Evolutionary conservation across 441 rosid species (phyloP).

Genomic region (Arabidopsis lyrata): DNA sequence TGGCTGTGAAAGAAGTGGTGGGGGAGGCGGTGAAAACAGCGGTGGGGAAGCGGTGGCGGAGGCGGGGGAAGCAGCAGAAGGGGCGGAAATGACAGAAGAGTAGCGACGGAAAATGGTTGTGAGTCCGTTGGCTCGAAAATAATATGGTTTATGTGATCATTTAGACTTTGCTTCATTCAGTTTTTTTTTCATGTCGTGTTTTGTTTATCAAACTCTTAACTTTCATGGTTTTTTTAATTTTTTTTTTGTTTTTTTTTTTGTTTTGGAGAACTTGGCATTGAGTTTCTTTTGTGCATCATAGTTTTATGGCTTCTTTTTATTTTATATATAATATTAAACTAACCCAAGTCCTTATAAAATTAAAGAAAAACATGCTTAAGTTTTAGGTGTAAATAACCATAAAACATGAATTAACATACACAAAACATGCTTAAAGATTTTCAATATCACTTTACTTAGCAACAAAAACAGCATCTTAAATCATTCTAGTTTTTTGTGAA

Average conservation of each 20-base stretch:
- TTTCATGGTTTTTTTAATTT: neutral
- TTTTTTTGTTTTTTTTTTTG: neutral
- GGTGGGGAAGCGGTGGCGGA: neutral
- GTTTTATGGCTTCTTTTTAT: neutral
- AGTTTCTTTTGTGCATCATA: neutral
- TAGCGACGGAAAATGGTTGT: neutral
- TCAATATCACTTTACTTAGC: neutral
- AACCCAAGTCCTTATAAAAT: neutral
- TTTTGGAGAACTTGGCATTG: neutral
- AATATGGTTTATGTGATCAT: neutral
- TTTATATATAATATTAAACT: neutral
- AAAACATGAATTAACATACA: neutral
- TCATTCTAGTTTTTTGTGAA: neutral
- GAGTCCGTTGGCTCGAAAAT: neutral
- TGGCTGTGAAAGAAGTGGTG: neutral
- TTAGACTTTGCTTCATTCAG: neutral
- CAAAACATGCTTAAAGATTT: neutral
- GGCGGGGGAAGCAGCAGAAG: neutral
- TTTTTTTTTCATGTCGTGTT: neutral
- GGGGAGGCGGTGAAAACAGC: neutral
- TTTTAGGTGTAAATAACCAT: neutral
- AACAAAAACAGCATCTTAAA: neutral
- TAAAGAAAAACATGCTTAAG: neutral
- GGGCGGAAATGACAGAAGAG: neutral
- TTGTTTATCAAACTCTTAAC: neutral